Conservation (phyloP, 176 grass and related monocot species). For the Tillandsia leiboldiana region DNA sequence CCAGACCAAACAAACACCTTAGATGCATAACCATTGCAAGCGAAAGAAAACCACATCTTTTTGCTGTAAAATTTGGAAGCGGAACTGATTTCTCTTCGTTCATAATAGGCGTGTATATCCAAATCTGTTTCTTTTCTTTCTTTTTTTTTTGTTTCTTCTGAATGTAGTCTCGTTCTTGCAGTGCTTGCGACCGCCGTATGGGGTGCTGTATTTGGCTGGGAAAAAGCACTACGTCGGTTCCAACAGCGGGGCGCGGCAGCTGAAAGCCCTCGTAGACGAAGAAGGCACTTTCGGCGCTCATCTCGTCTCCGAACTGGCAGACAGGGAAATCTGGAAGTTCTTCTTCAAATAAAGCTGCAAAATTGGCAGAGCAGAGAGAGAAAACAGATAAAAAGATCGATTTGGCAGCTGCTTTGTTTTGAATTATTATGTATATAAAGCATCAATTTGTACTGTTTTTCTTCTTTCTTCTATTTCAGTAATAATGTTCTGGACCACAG, state of each 20-base stretch:
- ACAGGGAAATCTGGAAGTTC: constrained; percentile 77
- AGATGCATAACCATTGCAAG: too few relatives aligned
- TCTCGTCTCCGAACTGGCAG: constrained; percentile 40
- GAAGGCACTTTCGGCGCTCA: constrained; percentile 54
- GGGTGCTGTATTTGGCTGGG: constrained; percentile 52
- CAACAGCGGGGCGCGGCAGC: constrained; percentile 39
- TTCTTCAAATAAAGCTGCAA: constrained; percentile 50
- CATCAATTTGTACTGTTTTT: constrained; percentile 3
- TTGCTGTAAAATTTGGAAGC: too few relatives aligned
- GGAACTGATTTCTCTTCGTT: background rate
- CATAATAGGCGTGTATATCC: background rate
- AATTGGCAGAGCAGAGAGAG: background rate
- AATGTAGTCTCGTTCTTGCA: constrained; percentile 28
- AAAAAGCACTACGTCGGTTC: constrained; percentile 62
- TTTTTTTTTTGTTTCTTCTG: background rate
- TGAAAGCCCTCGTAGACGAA: constrained; percentile 56
- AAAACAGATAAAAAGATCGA: background rate
- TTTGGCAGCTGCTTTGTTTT: background rate
- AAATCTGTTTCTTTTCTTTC: background rate
- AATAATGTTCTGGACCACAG: background rate
- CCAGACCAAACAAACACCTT: too few relatives aligned
- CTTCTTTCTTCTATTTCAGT: background rate
- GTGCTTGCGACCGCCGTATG: constrained; percentile 69
- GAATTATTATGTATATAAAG: constrained; percentile 12
- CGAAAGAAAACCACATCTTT: too few relatives aligned